phyloP scores from a whole-genome alignment of 306 rosid species.

The cucumber (Cucumis sativus) region DNA sequence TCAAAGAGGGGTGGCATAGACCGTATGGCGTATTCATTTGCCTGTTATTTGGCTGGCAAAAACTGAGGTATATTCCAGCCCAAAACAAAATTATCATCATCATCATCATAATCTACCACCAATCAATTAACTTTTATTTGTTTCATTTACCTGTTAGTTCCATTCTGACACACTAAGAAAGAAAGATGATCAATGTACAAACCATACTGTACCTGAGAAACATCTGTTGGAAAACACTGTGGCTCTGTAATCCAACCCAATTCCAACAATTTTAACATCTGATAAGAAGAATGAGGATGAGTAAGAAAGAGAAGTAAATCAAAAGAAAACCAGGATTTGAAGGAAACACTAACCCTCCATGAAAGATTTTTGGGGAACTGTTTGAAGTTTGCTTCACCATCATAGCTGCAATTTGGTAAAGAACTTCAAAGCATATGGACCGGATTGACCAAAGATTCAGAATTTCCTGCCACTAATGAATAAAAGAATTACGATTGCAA shows the following conservation, averaged over 20 bases:
- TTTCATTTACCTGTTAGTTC: background rate
- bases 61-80: no score
- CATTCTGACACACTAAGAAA: background rate
- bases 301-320: background rate
- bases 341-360: background rate
- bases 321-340: background rate
- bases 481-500: background rate
- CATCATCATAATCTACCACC: background rate
- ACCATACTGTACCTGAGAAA: background rate
- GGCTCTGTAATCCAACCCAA: background rate
- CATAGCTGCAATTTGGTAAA: background rate
- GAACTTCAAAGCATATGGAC: background rate
- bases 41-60: no score
- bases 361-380: background rate
- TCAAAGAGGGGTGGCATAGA: no score
- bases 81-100: no score
- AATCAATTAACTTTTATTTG: background rate
- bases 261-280: background rate
- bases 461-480: background rate
- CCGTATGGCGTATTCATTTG: no score
- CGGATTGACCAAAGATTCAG: background rate
- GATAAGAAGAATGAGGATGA: background rate
- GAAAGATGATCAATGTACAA: background rate
- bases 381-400: background rate
- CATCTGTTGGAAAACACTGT: background rate